Base-by-base conservation (phyloP, 176 grass and related monocot species). In the Carex pumila region DNA sequence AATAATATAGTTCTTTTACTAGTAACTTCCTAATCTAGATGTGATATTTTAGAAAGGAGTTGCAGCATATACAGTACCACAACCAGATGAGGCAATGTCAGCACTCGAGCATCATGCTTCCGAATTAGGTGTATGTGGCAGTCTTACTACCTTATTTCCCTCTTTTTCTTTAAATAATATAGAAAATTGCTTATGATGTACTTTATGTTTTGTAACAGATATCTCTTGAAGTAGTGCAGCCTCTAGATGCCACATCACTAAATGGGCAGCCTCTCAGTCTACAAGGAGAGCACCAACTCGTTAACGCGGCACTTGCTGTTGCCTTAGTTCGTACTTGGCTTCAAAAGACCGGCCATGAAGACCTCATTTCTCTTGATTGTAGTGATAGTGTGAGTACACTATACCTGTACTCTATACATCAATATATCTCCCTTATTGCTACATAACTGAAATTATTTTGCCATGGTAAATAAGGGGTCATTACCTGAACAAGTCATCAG, bases 281-380 rank as follows among this genome's bases (percentile, higher is more conserved):
- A 61, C 79, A 87, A 34, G 96, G 96, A 68, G 91, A 95, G 62
- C 96, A 99, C 84, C 93, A 99, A 68, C 86, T 87, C 84, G 72
- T 87, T 86, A 99, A 99, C 86, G 96, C 96, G 64, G 88, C 89
- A 52, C 93, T 99, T 88, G 96, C 96, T 79, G 61, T 99, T 88
- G 93, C 96, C 37, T 89, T 99, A 37, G 88, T 89, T 73, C 90
- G 87, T 84, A 85, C 87, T 55, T 99, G 92, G 93, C 91, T 99
- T 81, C 77, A 89, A 70, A 90, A 90, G 68, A 83, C 89, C 54
- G 85, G 91, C 49, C 89, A 99, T 8, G 66, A 36, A 45, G 82
- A 92, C 65, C 81, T 25, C 45, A 78, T 95, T 34, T 86, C 81
- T 74, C 66, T 84, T 25, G 84, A 85, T 25, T 18, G 17, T 84